These are phyloP conservation scores for Coemansia sp. DNA, from an alignment of 371 early-diverging fungal genomes.

Conservation along the genomic window DNA sequence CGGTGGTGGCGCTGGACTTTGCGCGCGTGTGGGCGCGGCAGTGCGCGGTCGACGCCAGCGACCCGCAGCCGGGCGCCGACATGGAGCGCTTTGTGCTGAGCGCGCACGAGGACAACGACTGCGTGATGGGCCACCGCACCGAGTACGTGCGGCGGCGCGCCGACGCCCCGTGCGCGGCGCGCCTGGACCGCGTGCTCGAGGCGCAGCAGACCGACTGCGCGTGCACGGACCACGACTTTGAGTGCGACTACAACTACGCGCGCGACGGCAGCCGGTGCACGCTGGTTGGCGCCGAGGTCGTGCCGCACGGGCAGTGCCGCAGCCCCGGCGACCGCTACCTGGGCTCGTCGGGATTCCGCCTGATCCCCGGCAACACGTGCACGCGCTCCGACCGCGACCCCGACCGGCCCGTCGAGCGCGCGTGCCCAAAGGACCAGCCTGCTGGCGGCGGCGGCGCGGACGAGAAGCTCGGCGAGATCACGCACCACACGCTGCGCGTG, in stretches of 20 bases:
- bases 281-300: constrained; percentile 56
- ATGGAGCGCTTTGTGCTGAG: constrained; percentile 78
- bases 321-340: constrained; percentile 64
- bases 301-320: constrained; percentile 61
- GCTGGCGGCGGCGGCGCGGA: background rate
- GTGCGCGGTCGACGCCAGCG: constrained; percentile 60
- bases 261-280: constrained; percentile 61
- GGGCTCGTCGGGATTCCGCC: constrained; percentile 85
- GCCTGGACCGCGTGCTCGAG: constrained; percentile 62
- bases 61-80: constrained; percentile 62
- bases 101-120: constrained; percentile 65
- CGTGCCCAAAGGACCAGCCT: constrained; percentile 58
- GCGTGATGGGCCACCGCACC: constrained; percentile 84
- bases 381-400: constrained; percentile 53
- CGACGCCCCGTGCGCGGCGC: constrained; percentile 78
- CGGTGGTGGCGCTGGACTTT: constrained; percentile 73
- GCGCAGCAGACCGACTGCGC: constrained; percentile 64
- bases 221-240: constrained; percentile 84
- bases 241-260: constrained; percentile 87
- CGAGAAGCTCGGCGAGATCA: constrained; percentile 19
- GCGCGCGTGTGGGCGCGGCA: constrained; percentile 59
- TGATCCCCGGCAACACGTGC: constrained; percentile 81
- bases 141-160: constrained; percentile 75
- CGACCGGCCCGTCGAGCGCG: constrained; percentile 65
- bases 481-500: constrained; percentile 51